phyloP scores from a whole-genome alignment of 768 basidiomycete species.

The Epithele typhae region DNA sequence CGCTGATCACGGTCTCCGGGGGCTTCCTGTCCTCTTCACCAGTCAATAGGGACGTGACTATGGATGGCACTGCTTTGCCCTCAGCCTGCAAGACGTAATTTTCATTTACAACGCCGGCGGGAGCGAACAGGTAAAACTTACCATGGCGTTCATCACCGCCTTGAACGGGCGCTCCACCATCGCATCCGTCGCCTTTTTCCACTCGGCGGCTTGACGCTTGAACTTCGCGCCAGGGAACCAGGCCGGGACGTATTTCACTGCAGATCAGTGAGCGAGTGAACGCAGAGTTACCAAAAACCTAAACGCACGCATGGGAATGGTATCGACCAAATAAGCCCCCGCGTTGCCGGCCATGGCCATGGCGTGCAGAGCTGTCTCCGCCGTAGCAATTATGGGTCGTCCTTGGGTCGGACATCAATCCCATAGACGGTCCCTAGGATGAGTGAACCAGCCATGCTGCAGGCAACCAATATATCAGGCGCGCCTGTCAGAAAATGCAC shows the following conservation, averaged over 20 bases:
- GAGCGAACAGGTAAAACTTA: too few relatives aligned
- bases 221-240: constrained; percentile 27
- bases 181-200: constrained; percentile 13
- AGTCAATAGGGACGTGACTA: constrained; percentile 11
- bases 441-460: constrained; percentile 37
- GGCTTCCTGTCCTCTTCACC: constrained; percentile 10
- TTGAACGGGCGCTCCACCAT: constrained; percentile 20
- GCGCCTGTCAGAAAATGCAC: too few relatives aligned
- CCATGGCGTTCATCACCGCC: constrained; percentile 20
- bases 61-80: constrained; percentile 14
- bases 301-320: constrained; percentile 27
- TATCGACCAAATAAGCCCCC: constrained; percentile 44
- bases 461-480: too few relatives aligned
- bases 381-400: constrained; percentile 43
- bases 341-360: constrained; percentile 34
- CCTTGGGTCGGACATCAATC: constrained; percentile 31
- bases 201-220: constrained; percentile 19
- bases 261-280: neutral
- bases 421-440: constrained; percentile 45
- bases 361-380: constrained; percentile 33
- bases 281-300: neutral
- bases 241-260: constrained; percentile 19
- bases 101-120: neutral
- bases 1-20: constrained; percentile 15
- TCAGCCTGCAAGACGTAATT: constrained; percentile 6